Evolutionary conservation across 495 filamentous ascomycete species (phyloP), one percentile per base, ranked within the genome.

Genomic region (Aspergillus sclerotiicarbonarius): DNA sequence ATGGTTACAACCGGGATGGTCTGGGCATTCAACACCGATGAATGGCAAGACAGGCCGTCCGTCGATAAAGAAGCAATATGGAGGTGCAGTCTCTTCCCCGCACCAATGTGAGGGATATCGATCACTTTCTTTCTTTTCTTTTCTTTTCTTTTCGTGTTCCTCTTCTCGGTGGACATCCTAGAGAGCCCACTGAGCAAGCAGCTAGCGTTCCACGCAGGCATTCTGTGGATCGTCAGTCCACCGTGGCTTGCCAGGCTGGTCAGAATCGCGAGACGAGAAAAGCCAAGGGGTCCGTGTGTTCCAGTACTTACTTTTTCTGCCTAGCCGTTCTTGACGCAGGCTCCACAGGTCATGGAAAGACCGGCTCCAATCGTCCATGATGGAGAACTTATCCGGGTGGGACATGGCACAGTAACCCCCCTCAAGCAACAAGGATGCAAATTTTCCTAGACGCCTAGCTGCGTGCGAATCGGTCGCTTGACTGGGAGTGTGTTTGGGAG

Each of bases 261-360:
- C 37, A 12, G 37, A n/a, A 41, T 41, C 13, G 37, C 37, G n/a
- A n/a, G 37, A 41, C 37, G n/a, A 15, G 13, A 41, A 41, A 6
- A 41, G 37, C 37, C 37, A 41, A 48, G 37, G 39, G 53, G 58
- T 39, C 53, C 45, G 53, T 57, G 58, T 45, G 51, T 41, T 45
- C 30, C 12, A 15, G 16, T 19, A 45, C 31, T 41, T 59, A 39
- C 52, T 41, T 62, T 49, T 51, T 33, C 19, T 37, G 16, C 15
- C 46, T 53, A 21, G 47, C 41, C 21, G 48, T 45, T 50, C 4
- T 44, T 43, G 31, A 52, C 56, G 60, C 52, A 58, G 47, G 41
- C 46, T 46, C 53, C 31, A n/a, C n/a, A 15, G 37, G 10, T 13
- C 9, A n/a, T 15, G 37, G n/a, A 41, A 41, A 41, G 37, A n/a